These are phyloP conservation scores for Claviceps maximensis DNA, from an alignment of 2,329 filamentous ascomycete genomes.

Conservation along the genomic window DNA sequence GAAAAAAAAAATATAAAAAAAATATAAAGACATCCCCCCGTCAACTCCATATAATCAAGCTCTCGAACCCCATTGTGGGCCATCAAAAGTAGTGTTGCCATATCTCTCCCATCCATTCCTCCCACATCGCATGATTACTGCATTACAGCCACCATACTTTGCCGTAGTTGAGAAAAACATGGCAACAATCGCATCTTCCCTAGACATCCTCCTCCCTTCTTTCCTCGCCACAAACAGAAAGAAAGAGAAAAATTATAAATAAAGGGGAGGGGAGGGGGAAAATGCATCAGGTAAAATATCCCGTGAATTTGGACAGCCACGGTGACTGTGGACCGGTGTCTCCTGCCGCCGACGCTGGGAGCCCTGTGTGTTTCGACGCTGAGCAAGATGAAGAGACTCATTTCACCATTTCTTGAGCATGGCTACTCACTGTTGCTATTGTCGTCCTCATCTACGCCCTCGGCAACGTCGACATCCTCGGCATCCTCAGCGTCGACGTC, in stretches of 20 bases:
- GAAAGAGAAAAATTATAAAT: background rate
- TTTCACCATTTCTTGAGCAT: constrained; percentile 2
- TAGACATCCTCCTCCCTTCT: background rate
- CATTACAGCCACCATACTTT: background rate
- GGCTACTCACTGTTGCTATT: constrained; percentile 10
- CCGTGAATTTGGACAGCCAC: constrained; percentile 4
- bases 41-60: background rate
- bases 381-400: background rate
- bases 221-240: background rate
- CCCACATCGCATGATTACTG: background rate
- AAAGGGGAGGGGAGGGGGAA: background rate
- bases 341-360: background rate
- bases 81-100: background rate
- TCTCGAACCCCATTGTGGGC: background rate
- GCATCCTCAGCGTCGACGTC: constrained; percentile 12
- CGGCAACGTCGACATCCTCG: constrained; percentile 10
- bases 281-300: constrained; percentile 1
- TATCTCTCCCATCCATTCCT: background rate
- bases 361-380: background rate
- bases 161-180: too few species aligned
- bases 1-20: background rate
- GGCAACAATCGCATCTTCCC: too few species aligned
- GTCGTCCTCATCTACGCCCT: constrained; percentile 7
- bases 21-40: background rate
- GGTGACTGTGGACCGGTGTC: background rate